Base-by-base conservation (phyloP, 2,329 filamentous ascomycete genomes). In the Chalaropsis thielavioides region DNA sequence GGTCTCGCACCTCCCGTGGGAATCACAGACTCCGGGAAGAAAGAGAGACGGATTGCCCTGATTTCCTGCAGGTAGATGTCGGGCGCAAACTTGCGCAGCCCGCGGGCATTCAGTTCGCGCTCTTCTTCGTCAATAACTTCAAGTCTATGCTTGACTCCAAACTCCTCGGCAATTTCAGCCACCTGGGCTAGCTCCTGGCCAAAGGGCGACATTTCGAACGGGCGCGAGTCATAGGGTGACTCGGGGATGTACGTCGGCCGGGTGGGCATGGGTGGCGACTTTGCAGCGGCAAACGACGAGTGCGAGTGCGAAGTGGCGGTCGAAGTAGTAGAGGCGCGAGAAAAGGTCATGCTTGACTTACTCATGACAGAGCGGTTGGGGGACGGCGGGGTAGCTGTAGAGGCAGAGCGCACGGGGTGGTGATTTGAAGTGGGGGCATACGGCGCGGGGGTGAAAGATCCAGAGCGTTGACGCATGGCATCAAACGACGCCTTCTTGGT, bases 121-220 rank as follows among this genome's bases (percentile, higher is more conserved):
- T 89, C 81, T 74, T 95, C 90, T 64, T 90, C 88, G 56, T 92
- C 87, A 46, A 86, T 76, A 58, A 84, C 78, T n/a, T 81, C 80
- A 67, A 82, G 73, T 68, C 80, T 76, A 44, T 83, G 80, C 68
- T 81, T 80, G 38, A 84, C 80, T 51, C 85, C 84, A 70, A 90
- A 92, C 75, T 96, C 92, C 76, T 97, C 94, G 0, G 88, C 92
- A 17, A 96, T 82, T 75, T 97, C 94, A 63, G 91, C 90, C 27
- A 97, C 89, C 75, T 97, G 88, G 65, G 90, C 90, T 63, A 97
- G 79, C 75, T 99, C 94, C 62, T 87, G 86, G 63, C 90, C 90
- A 71, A 97, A 97, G 0, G 92, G 92, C 73, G 94, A 84, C 3
- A 58, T 58, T 35, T 78, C 74, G 72, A 76, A n/a, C 75, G 69